A percentile compares a stretch with the other conserved stretches of the same genome.
phyloP scores from a whole-genome alignment of 2,329 filamentous ascomycete genomes.

The Colletotrichum orbiculare region DNA sequence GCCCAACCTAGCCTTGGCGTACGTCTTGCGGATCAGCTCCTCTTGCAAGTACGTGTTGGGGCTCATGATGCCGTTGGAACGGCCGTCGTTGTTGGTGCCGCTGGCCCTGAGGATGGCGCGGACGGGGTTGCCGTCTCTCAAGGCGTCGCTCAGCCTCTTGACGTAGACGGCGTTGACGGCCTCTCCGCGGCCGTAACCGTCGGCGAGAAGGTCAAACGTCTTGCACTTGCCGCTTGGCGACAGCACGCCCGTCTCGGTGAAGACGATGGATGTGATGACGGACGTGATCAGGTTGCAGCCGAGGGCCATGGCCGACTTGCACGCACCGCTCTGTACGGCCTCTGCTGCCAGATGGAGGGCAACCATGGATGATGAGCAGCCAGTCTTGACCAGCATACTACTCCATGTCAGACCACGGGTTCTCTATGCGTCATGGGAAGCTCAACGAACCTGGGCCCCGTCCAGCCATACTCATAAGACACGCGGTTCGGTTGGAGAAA shows the following conservation, averaged over 20 bases:
- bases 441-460: conserved; percentile 43
- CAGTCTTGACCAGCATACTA: conserved; percentile 50
- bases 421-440: no score
- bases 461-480: conserved; percentile 47
- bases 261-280: conserved; percentile 22
- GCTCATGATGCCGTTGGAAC: conserved; percentile 49
- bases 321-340: conserved; percentile 43
- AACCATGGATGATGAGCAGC: conserved; percentile 47
- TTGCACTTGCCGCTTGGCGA: conserved; percentile 42
- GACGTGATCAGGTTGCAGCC: conserved; percentile 46
- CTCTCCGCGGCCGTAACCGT: conserved; percentile 57
- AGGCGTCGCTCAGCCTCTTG: conserved; percentile 53
- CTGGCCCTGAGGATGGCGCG: conserved; percentile 45
- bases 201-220: conserved; percentile 52
- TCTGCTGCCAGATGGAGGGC: conserved; percentile 47
- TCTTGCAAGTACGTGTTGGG: conserved; percentile 47
- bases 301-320: conserved; percentile 44
- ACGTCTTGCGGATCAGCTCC: conserved; percentile 43
- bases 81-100: conserved; percentile 50
- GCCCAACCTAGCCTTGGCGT: conserved; percentile 38
- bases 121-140: conserved; percentile 52
- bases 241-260: conserved; percentile 43
- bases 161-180: conserved; percentile 52
- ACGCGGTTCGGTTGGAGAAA: conserved; percentile 45
- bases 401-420: not conserved